Conservation (phyloP, 2,329 filamentous ascomycete species). For the Lachnum nothofagi region DNA sequence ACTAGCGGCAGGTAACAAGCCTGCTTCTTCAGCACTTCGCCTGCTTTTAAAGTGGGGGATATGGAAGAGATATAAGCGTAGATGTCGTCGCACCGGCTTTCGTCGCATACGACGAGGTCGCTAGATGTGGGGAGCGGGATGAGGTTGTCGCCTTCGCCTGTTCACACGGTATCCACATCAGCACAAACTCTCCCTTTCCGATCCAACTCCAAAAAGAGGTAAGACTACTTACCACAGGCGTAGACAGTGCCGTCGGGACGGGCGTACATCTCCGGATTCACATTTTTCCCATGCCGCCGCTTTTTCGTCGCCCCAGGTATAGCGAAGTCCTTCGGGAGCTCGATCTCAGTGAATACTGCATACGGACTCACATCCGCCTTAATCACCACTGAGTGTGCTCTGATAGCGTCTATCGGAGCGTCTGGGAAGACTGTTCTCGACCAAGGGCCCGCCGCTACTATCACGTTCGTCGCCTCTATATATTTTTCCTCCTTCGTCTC, state of each 20-base stretch:
- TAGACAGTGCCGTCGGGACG: slow-evolving; percentile 86
- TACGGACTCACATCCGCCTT: slow-evolving; percentile 63
- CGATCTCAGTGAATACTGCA: slow-evolving; percentile 82
- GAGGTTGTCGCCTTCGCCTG: slow-evolving; percentile 69
- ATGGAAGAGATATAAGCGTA: slow-evolving; percentile 69
- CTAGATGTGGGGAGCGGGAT: slow-evolving; percentile 71
- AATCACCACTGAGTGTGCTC: slow-evolving; percentile 63
- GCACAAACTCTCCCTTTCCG: neutral
- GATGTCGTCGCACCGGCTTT: slow-evolving; percentile 75
- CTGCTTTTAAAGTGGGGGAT: slow-evolving; percentile 59
- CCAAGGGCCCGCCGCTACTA: slow-evolving; percentile 52
- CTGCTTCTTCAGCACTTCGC: slow-evolving; percentile 69
- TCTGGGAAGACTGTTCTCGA: slow-evolving; percentile 54
- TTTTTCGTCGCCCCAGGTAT: slow-evolving; percentile 47
- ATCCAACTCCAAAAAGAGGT: neutral
- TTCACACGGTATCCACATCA: neutral
- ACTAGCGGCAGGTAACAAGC: slow-evolving; percentile 80
- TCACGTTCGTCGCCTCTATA: slow-evolving; percentile 46
- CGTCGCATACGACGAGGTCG: slow-evolving; percentile 71
- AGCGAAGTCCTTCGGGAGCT: slow-evolving; percentile 61
- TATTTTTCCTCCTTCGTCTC: slow-evolving; percentile 43
- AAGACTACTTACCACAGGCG: slow-evolving; percentile 64
- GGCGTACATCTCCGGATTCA: slow-evolving; percentile 90
- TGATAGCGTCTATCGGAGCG: slow-evolving; percentile 52
- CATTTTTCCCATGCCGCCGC: slow-evolving; percentile 54